These are phyloP conservation scores for Dimargaris verticillata DNA, from an alignment of 192 early-diverging fungal genomes.

Conservation along the genomic window DNA sequence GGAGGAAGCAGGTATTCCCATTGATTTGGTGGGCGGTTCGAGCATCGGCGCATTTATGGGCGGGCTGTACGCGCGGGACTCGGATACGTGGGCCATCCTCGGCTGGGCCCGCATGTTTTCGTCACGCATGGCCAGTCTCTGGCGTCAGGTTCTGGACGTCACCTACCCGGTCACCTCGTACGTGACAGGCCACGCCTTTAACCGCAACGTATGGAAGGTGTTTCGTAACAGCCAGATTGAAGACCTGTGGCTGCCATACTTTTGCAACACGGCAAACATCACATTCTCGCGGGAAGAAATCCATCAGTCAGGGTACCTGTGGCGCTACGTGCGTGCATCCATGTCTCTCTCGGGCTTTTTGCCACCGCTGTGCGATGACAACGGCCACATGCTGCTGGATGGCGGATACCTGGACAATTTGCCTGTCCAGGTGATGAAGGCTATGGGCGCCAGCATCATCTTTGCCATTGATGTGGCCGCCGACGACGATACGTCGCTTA, in stretches of 20 bases:
- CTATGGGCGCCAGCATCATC: conserved; percentile 70
- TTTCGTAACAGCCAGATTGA: conserved; percentile 87
- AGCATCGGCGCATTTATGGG: conserved; percentile 92
- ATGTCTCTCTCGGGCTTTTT: conserved; percentile 95
- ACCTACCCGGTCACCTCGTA: conserved; percentile 88
- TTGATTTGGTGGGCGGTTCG: conserved; percentile 97
- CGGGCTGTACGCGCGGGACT: conserved; percentile 78
- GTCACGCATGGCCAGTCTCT: conserved; percentile 57
- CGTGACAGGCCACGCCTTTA: conserved; percentile 90
- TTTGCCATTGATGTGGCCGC: conserved; percentile 90
- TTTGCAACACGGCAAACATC: conserved; percentile 89
- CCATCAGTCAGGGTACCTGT: conserved; percentile 82
- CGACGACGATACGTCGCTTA: conserved; percentile 85
- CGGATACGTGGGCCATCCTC: conserved; percentile 74
- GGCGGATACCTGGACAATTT: conserved; percentile 97
- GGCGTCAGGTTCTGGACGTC: conserved; percentile 81
- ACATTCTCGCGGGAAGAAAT: conserved; percentile 87
- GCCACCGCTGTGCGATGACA: conserved; percentile 81
- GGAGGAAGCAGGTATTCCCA: conserved; percentile 92
- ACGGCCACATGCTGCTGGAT: conserved; percentile 94
- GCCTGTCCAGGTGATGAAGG: conserved; percentile 68
- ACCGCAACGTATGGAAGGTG: conserved; percentile 89
- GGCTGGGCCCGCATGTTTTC: conserved; percentile 76
- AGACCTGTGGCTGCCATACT: conserved; percentile 95
- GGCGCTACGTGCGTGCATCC: conserved; percentile 93